phyloP scores from a whole-genome alignment of 495 filamentous ascomycete species.

The Ascobolus immersus region DNA sequence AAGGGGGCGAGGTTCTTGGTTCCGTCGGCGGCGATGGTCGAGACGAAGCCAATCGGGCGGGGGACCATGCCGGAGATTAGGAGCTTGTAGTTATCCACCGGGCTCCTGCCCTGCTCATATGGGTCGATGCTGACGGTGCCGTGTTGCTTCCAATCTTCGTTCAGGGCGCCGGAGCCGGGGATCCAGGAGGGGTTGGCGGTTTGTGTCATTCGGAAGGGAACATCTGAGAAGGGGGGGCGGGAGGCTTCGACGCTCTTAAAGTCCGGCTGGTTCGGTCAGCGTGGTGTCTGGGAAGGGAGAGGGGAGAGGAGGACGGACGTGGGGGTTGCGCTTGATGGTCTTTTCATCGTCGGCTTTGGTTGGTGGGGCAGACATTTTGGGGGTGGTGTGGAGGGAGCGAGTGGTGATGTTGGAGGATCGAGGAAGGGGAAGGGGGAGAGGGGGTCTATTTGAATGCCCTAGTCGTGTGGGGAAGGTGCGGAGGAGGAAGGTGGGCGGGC shows the following conservation, averaged over 20 bases:
- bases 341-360: constrained; percentile 17
- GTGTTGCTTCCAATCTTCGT: constrained; percentile 27
- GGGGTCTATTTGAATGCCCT: no score
- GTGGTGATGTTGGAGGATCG: no score
- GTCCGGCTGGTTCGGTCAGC: constrained; percentile 23
- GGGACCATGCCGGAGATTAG: constrained; percentile 71
- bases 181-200: constrained; percentile 54
- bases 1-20: constrained; percentile 62
- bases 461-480: no score
- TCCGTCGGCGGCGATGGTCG: constrained; percentile 21
- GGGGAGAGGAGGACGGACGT: constrained; percentile 9
- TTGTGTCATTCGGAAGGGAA: constrained; percentile 35
- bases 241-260: constrained; percentile 52
- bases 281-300: not conserved
- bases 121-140: constrained; percentile 61
- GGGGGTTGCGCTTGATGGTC: constrained; percentile 32
- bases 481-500: no score
- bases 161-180: constrained; percentile 47
- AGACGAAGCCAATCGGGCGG: constrained; percentile 39
- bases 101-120: constrained; percentile 39
- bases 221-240: constrained; percentile 39
- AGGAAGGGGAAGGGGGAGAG: no score
- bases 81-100: constrained; percentile 67
- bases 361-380: not conserved
- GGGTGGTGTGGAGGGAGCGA: no score